Base-by-base conservation (phyloP, 73 alveolate genomes). In the Paramecium caudatum region DNA sequence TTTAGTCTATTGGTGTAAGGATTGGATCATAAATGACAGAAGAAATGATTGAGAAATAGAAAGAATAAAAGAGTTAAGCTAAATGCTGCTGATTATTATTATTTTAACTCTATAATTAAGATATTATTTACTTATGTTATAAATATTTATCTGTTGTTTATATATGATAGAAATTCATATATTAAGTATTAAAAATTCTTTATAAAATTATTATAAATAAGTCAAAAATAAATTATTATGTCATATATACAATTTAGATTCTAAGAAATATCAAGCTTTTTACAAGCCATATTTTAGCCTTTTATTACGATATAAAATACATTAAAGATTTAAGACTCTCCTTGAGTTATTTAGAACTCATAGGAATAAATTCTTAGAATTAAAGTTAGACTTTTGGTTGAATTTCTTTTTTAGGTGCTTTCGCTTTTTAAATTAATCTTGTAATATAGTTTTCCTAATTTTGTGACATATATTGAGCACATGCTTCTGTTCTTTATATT, bases 1-100 rank as follows among this genome's bases (percentile, higher is more conserved):
- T 39, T 16, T 3, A 74, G 88, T 74, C 88, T 74, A 74, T 74
- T 74, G 88, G 88, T 41, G 68, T 74, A 0, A 74, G 88, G 15
- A 74, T 74, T 5, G 88, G 88, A 0, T 41, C 88, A 17, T 43
- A 74, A 39, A 27, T 74, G 47, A 74, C 88, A 3, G 88, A 74
- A 23, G 88, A 74, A 41, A 41, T 41, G 88, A 45, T 74, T 4
- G 88, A 74, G 19, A 74, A 45, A 15, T 15, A 74, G 43, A 74
- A 74, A 45, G 88, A 74, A 21, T 41, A 74, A 7, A 16, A 74
- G 43, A 0, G 10, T 9, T 7, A 7, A 43, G n/a, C 88, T 9
- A 74, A 37, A 74, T 74, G 88, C 88, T 74, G 88, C 65, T 74
- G 88, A 74, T 12, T 12, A 12, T 48, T 7, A 48, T 48, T n/a